These are phyloP conservation scores for Juncus effusus DNA, from an alignment of 176 grass and related monocot species.

Conservation along the genomic window DNA sequence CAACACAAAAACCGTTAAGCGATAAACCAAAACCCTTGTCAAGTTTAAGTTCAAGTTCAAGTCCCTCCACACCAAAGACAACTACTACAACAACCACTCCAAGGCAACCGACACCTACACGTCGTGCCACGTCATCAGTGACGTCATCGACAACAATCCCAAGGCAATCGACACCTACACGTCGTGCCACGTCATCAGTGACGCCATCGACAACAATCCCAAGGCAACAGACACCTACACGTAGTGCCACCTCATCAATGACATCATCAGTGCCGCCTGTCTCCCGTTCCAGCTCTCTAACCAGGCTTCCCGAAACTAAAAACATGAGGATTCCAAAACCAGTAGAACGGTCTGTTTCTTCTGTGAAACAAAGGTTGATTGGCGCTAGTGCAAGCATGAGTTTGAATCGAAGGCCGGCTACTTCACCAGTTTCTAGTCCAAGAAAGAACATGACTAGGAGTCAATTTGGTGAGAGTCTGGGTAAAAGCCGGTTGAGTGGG, in stretches of 20 bases:
- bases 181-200: slow-evolving; percentile 1
- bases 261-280: background rate
- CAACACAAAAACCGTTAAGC: background rate
- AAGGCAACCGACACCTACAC: slow-evolving; percentile 10
- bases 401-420: slow-evolving; percentile 22
- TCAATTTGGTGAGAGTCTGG: slow-evolving; percentile 22
- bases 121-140: slow-evolving; percentile 1
- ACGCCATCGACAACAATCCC: slow-evolving; percentile 1
- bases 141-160: background rate
- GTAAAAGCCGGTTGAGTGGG: slow-evolving; percentile 19
- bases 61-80: background rate
- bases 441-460: slow-evolving; percentile 14
- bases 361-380: background rate
- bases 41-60: background rate
- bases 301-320: slow-evolving; percentile 17
- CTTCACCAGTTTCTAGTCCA: slow-evolving; percentile 21
- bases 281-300: slow-evolving; percentile 20
- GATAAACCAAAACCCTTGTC: slow-evolving; percentile 10
- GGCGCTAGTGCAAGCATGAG: slow-evolving; percentile 2
- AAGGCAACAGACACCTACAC: slow-evolving; percentile 9
- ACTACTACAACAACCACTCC: slow-evolving; percentile 4
- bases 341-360: background rate
- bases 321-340: slow-evolving; percentile 1
- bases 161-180: slow-evolving; percentile 9
- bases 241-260: slow-evolving; percentile 1